Conservation (phyloP, 2,329 filamentous ascomycete species). For the Atkinsonella texensis region DNA sequence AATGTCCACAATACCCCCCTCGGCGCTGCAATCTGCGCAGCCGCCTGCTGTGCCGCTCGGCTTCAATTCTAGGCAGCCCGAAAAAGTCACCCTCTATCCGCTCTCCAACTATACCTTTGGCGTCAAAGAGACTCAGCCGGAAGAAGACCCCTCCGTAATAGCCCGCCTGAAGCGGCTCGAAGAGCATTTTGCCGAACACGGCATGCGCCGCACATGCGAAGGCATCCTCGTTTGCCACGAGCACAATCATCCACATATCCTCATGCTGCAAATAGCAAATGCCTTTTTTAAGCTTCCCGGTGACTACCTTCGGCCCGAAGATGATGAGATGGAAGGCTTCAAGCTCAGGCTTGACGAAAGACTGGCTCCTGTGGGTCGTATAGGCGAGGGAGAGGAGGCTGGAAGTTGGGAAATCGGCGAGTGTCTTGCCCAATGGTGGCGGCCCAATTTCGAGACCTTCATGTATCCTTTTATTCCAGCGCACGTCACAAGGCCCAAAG, state of each 20-base stretch:
- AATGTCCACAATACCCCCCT: conserved; percentile 79
- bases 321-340: conserved; percentile 91
- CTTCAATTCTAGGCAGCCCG: conserved; percentile 83
- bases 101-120: conserved; percentile 98
- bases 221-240: conserved; percentile 96
- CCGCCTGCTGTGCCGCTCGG: conserved; percentile 67
- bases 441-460: conserved; percentile 98
- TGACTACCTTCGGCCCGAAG: conserved; percentile 81
- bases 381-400: conserved; percentile 76
- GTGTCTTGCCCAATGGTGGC: conserved; percentile 95
- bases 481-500: conserved; percentile 91
- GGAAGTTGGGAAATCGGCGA: conserved; percentile 87
- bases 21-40: conserved; percentile 63
- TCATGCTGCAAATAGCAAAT: conserved; percentile 99
- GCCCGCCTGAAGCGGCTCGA: conserved; percentile 89
- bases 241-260: conserved; percentile 95
- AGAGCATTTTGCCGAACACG: conserved; percentile 82
- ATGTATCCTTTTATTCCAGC: conserved; percentile 98
- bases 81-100: conserved; percentile 83
- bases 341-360: conserved; percentile 86
- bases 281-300: conserved; percentile 98
- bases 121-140: conserved; percentile 94
- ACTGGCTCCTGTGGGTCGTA: conserved; percentile 78
- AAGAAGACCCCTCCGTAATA: conserved; percentile 92
- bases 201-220: conserved; percentile 95